These are phyloP conservation scores for Ustilago nuda DNA, from an alignment of 1,284 basidiomycete genomes.

Conservation along the genomic window DNA sequence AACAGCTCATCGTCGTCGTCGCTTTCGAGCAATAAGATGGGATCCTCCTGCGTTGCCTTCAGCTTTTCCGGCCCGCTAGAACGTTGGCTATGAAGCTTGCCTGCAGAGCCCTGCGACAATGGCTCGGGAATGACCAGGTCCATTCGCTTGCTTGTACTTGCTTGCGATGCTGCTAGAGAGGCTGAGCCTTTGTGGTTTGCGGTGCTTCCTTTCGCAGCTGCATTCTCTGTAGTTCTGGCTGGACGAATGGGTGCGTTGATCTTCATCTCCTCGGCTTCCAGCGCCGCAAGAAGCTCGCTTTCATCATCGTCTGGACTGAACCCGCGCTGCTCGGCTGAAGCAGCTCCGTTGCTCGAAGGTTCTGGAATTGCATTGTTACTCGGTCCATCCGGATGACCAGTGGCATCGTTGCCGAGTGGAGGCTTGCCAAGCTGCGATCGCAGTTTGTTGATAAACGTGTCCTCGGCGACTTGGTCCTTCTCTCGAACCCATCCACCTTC, in stretches of 20 bases:
- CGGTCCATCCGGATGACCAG: neutral
- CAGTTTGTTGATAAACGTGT: slow-evolving; percentile 27
- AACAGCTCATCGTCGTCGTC: slow-evolving; percentile 41
- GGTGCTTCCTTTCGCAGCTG: neutral
- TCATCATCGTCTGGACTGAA: slow-evolving; percentile 46
- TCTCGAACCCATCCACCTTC: slow-evolving; percentile 32
- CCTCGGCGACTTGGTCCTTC: slow-evolving; percentile 25
- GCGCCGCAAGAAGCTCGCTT: slow-evolving; percentile 31
- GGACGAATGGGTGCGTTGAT: neutral
- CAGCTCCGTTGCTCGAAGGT: neutral
- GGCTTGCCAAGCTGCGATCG: slow-evolving; percentile 33
- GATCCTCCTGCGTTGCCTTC: slow-evolving; percentile 16
- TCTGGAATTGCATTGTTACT: neutral
- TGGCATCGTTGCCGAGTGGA: neutral
- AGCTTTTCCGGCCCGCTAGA: neutral
- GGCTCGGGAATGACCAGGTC: slow-evolving; percentile 9
- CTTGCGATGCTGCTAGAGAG: neutral
- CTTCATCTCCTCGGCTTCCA: slow-evolving; percentile 29
- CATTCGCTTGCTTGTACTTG: slow-evolving; percentile 1
- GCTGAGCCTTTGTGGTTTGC: neutral
- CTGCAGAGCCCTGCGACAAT: slow-evolving; percentile 15
- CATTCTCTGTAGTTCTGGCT: neutral
- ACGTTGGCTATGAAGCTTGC: slow-evolving; percentile 13
- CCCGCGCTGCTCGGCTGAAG: neutral
- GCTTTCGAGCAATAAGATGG: slow-evolving; percentile 39